phyloP scores from a whole-genome alignment of 2,329 filamentous ascomycete species.

The Cladophialophora immunda region DNA sequence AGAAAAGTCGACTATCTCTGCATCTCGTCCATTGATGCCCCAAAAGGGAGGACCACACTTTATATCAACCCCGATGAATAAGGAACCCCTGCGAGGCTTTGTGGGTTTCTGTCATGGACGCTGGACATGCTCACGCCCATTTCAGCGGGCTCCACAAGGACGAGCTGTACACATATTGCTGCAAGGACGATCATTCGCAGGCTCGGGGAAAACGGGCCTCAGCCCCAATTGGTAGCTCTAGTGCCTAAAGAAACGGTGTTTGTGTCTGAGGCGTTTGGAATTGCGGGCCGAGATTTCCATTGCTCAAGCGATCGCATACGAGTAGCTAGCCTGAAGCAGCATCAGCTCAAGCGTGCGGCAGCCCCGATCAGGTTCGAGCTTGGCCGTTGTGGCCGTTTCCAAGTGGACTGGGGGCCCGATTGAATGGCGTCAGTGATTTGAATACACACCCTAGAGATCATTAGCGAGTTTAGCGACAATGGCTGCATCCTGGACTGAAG shows the following conservation, averaged over 20 bases:
- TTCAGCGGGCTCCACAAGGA: slow-evolving; percentile 8
- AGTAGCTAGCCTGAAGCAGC: neutral
- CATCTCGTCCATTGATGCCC: slow-evolving; percentile 31
- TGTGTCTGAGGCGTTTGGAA: slow-evolving; percentile 1
- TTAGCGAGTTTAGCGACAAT: neutral
- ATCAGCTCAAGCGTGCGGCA: neutral
- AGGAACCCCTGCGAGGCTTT: slow-evolving; percentile 7
- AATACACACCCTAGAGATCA: neutral
- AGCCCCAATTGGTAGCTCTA: slow-evolving; percentile 17
- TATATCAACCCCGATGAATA: slow-evolving; percentile 24
- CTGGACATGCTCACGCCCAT: neutral
- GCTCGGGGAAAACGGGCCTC: neutral
- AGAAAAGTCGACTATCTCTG: slow-evolving; percentile 22
- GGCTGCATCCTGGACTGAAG: neutral
- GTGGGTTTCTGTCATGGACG: slow-evolving; percentile 8
- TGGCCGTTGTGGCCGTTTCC: neutral
- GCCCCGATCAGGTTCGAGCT: neutral
- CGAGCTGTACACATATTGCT: slow-evolving; percentile 3
- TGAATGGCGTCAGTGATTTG: neutral
- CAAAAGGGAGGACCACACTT: slow-evolving; percentile 27
- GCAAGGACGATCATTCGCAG: slow-evolving; percentile 15
- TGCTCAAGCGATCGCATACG: neutral
- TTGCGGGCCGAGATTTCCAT: neutral
- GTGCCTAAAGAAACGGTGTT: neutral
- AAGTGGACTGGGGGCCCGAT: neutral